Evolutionary conservation across 148 eudicot species (phyloP).

Genomic region (Chenopodium berlandieri): DNA sequence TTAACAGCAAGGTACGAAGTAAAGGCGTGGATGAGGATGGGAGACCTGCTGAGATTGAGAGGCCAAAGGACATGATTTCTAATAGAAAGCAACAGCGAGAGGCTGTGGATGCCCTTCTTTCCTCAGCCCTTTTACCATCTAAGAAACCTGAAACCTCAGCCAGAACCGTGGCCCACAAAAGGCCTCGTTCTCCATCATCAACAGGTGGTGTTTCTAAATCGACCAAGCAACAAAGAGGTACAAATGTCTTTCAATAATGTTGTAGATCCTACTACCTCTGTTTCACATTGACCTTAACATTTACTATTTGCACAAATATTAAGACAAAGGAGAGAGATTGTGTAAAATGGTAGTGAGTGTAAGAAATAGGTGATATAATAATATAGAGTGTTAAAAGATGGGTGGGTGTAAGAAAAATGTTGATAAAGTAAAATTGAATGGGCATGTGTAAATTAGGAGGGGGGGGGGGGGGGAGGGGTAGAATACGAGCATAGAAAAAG

Average conservation of each 20-base stretch:
- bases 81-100: slow-evolving; percentile 88
- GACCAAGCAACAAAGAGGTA: slow-evolving; percentile 55
- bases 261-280: no score
- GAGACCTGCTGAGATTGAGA: slow-evolving; percentile 34
- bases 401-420: no score
- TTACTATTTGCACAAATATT: no score
- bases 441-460: no score
- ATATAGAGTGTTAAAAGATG: no score
- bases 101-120: slow-evolving; percentile 93
- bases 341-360: no score
- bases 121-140: slow-evolving; percentile 88
- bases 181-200: slow-evolving; percentile 42
- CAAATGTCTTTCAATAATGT: slow-evolving; percentile 20
- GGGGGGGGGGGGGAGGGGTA: no score
- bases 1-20: slow-evolving; percentile 28
- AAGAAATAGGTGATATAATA: no score
- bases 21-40: slow-evolving; percentile 34
- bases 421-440: no score
- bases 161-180: slow-evolving; percentile 48
- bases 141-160: slow-evolving; percentile 55
- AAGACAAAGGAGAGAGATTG: no score
- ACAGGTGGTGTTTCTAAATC: slow-evolving; percentile 32
- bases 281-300: no score
- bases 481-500: no score
- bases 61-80: slow-evolving; percentile 38